phyloP scores from a whole-genome alignment of 208 protist species.

The Trypanosoma melophagium region DNA sequence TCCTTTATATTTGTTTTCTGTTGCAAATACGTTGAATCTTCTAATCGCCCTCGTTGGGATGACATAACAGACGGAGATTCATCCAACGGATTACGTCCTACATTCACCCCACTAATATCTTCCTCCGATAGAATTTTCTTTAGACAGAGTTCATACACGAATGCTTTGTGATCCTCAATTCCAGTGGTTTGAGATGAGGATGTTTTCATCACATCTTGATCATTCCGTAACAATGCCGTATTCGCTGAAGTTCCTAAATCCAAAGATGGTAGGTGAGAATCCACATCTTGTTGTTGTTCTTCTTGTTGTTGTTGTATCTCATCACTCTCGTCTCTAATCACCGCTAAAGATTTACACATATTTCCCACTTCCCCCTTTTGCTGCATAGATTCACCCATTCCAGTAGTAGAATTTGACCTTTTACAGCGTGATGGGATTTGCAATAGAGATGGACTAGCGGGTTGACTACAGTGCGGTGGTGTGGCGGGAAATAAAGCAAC shows the following conservation, averaged over 20 bases:
- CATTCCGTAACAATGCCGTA: too few relatives aligned
- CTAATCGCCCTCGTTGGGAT: background rate
- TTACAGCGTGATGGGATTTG: background rate
- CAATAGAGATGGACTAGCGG: background rate
- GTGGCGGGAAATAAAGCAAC: slow-evolving; percentile 7
- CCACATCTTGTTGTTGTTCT: too few relatives aligned
- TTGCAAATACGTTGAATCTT: background rate
- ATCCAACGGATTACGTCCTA: background rate
- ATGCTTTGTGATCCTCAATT: slow-evolving; percentile 4
- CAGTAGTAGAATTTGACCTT: background rate
- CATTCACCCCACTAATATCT: background rate
- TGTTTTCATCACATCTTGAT: too few relatives aligned
- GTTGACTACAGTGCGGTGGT: slow-evolving; percentile 2
- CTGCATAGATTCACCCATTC: too few relatives aligned
- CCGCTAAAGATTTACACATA: background rate
- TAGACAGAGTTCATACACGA: background rate
- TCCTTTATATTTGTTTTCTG: background rate
- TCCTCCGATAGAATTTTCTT: slow-evolving; percentile 3
- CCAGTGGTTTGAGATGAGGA: background rate
- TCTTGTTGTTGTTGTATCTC: background rate
- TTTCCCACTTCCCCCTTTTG: too few relatives aligned
- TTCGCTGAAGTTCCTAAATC: too few relatives aligned
- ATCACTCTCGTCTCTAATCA: background rate
- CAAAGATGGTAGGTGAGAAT: too few relatives aligned
- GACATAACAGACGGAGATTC: background rate